These are phyloP conservation scores for Yarrowia bubula DNA, from an alignment of 805 yeast genomes.

Conservation along the genomic window DNA sequence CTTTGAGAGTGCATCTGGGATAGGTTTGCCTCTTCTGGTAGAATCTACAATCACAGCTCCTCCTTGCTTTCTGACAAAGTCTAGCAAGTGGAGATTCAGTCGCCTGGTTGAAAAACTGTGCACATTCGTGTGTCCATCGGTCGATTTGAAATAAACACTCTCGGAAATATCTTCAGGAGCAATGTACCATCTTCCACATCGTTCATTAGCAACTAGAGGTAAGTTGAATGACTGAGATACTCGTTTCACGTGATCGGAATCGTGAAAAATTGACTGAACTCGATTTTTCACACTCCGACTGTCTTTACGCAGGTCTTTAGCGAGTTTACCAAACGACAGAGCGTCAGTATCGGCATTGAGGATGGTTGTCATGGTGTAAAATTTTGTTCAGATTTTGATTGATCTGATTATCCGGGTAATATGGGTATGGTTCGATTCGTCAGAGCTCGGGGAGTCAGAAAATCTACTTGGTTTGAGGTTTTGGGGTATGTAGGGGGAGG, in stretches of 20 bases:
- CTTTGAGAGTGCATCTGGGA: slow-evolving; percentile 85
- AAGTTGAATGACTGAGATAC: slow-evolving; percentile 41
- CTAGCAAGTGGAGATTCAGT: slow-evolving; percentile 68
- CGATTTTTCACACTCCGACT: slow-evolving; percentile 56
- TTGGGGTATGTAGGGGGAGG: not conserved
- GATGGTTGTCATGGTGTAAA: not conserved
- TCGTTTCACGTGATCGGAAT: slow-evolving; percentile 50
- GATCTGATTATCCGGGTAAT: not conserved
- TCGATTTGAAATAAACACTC: slow-evolving; percentile 77
- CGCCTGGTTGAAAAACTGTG: slow-evolving; percentile 79
- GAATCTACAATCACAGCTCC: slow-evolving; percentile 75
- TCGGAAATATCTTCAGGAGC: slow-evolving; percentile 45
- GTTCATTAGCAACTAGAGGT: slow-evolving; percentile 60
- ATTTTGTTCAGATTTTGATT: not conserved
- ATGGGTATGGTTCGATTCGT: not conserved
- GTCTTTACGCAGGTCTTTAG: slow-evolving; percentile 49
- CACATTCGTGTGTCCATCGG: slow-evolving; percentile 83
- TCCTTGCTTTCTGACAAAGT: slow-evolving; percentile 42
- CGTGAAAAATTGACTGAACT: slow-evolving; percentile 68
- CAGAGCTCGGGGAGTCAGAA: not conserved
- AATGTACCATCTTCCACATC: slow-evolving; percentile 88
- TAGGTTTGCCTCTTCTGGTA: slow-evolving; percentile 76
- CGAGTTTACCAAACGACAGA: not conserved
- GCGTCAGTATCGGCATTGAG: slow-evolving; percentile 15
- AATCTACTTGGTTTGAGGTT: too few relatives aligned